Evolutionary conservation across 345 rosid genomes (phyloP), one percentile per base, ranked within the genome.

Genomic region (Combretum micranthum): DNA sequence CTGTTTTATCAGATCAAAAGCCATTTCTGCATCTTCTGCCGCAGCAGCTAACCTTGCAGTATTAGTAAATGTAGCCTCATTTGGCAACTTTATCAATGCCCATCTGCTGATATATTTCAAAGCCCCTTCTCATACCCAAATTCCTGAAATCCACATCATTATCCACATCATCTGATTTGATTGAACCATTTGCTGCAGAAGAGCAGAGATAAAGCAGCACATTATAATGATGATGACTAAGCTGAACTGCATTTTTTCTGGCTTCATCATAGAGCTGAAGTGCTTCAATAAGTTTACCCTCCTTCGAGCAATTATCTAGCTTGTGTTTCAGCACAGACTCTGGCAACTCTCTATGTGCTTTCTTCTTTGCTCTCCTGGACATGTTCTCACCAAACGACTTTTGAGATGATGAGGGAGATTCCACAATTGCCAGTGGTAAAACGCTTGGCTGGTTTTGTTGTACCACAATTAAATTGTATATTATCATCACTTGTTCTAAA

Each of bases 11-110:
- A 89, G 72, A 63, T 86, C 83, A 42, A 93, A 89, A 48, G 99
- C 97, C 97, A 83, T 83, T 12, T 86, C 88, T 4, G 85, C 94
- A 71, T 89, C 97, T 56, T 86, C 96, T 67, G 65, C 54, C 14
- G 83, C 90, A 57, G 75, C 80, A 12, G 96, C 96, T 52, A 93
- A 67, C 62, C 96, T 86, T 17, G 96, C 94, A 42, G 72, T 70
- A 58, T 76, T 89, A 0, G 99, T 93, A 73, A 93, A 93, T 15
- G 96, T 86, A 55, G 99, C 82, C 63, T 93, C 99, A 59, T 83
- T 89, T 3, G 96, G 96, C 64, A 59, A 89, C 76, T 63, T 84
- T 76, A 47, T 81, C 84, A 21, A 59, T 65, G 61, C 76, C 57
- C 99, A 93, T 93, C 59, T 80, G 84, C 72, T 69, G 77, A 57